These are phyloP conservation scores for Cytospora piceae DNA, from an alignment of 2,329 filamentous ascomycete genomes.

Conservation along the genomic window DNA sequence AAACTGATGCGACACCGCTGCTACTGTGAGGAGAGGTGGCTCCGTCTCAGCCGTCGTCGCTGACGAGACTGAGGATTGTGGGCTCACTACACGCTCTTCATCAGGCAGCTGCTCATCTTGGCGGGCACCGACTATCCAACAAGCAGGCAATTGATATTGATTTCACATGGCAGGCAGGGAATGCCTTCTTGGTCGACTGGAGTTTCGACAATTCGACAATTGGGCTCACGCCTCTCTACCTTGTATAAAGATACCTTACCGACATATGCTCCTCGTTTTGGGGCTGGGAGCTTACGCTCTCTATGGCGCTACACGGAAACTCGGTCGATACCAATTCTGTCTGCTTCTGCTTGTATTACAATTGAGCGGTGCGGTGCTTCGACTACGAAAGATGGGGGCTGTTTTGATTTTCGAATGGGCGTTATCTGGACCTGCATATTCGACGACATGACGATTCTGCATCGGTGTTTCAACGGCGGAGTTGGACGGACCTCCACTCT, in stretches of 20 bases:
- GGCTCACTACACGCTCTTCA: slow-evolving; percentile 43
- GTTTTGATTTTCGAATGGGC: slow-evolving; percentile 51
- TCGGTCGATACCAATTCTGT: slow-evolving; percentile 40
- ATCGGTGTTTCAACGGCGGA: slow-evolving; percentile 54
- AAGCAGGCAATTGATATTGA: slow-evolving; percentile 48
- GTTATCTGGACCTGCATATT: slow-evolving; percentile 37
- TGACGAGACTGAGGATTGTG: slow-evolving; percentile 43
- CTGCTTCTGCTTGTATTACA: slow-evolving; percentile 33
- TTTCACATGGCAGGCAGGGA: slow-evolving; percentile 44
- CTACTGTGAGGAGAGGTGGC: slow-evolving; percentile 39
- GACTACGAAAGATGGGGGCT: slow-evolving; percentile 46
- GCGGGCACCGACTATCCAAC: slow-evolving; percentile 48
- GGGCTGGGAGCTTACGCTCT: slow-evolving; percentile 36
- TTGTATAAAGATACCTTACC: slow-evolving; percentile 42
- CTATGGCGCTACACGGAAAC: slow-evolving; percentile 39
- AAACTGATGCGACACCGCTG: slow-evolving; percentile 43
- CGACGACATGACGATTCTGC: slow-evolving; percentile 40
- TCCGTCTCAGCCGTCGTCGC: slow-evolving; percentile 42
- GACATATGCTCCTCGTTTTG: slow-evolving; percentile 41
- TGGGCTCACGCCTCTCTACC: slow-evolving; percentile 32
- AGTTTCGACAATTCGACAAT: slow-evolving; percentile 34
- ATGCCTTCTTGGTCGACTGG: slow-evolving; percentile 37
- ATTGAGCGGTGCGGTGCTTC: slow-evolving; percentile 41
- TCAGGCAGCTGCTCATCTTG: slow-evolving; percentile 52
- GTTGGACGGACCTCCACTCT: slow-evolving; percentile 42